These are phyloP conservation scores for Lignosus rhinocerotis DNA, from an alignment of 1,284 basidiomycete species.

Conservation along the genomic window DNA sequence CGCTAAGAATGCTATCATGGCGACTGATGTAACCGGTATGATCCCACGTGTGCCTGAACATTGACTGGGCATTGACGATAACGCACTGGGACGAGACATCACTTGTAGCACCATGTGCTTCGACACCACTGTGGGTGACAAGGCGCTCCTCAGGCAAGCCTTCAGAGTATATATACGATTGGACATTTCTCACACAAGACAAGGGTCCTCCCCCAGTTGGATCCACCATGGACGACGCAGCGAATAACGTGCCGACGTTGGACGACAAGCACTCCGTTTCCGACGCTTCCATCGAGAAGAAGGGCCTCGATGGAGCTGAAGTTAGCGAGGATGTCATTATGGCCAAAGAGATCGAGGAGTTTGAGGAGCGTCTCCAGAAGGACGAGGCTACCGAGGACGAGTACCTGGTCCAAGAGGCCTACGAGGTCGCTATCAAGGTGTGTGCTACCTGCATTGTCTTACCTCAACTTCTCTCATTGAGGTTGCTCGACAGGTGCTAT, in stretches of 20 bases:
- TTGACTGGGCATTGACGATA: no score
- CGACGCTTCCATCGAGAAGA: conserved; percentile 27
- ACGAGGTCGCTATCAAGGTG: conserved; percentile 41
- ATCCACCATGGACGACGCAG: conserved; percentile 22
- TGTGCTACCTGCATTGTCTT: background rate
- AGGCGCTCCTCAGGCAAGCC: no score
- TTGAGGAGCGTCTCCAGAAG: conserved; percentile 38
- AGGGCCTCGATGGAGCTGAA: conserved; percentile 18
- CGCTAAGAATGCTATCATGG: no score
- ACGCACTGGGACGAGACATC: no score
- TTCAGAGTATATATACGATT: conserved; percentile 17
- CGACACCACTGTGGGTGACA: no score
- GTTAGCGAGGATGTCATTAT: conserved; percentile 26
- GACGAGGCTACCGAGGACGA: conserved; percentile 34
- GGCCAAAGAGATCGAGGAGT: conserved; percentile 35
- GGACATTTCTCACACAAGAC: conserved; percentile 3
- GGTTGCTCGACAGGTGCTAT: conserved; percentile 32
- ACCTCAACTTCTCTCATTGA: background rate
- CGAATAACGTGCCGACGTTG: conserved; percentile 15
- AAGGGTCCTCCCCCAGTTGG: conserved; percentile 15
- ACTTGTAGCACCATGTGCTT: no score
- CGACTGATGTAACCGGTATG: no score
- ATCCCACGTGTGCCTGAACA: no score
- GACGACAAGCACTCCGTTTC: conserved; percentile 25
- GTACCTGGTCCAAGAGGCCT: conserved; percentile 36